Evolutionary conservation across 2,329 filamentous ascomycete species (phyloP).

Genomic region (Paecilomyces sp.): DNA sequence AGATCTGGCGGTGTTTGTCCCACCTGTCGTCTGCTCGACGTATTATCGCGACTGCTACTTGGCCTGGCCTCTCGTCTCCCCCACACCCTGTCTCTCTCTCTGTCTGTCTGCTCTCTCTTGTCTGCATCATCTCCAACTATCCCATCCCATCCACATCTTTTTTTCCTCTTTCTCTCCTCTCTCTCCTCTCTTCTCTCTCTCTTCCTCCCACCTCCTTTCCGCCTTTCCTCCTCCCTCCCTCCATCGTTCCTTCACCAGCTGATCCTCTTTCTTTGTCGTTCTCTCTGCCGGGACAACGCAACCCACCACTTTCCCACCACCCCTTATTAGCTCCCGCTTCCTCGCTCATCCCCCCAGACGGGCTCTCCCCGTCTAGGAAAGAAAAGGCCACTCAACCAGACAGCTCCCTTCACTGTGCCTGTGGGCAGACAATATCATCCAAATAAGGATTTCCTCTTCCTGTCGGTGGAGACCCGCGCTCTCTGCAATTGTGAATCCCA

Average conservation of each 20-base stretch:
- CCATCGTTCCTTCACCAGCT: constrained; percentile 27
- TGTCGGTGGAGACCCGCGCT: constrained; percentile 5
- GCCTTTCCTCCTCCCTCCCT: constrained; percentile 8
- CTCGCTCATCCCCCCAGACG: constrained; percentile 8
- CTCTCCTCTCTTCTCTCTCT: constrained; percentile 18
- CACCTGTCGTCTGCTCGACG: constrained; percentile 1
- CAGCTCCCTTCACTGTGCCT: constrained; percentile 1
- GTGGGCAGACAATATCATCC: too few species aligned
- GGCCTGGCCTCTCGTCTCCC: neutral
- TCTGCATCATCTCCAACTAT: constrained; percentile 12
- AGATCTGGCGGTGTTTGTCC: neutral
- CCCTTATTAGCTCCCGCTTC: constrained; percentile 2
- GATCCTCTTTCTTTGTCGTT: constrained; percentile 38
- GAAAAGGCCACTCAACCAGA: constrained; percentile 5
- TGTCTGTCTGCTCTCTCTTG: constrained; percentile 7
- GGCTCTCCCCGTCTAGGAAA: constrained; percentile 6
- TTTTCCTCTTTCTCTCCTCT: constrained; percentile 10
- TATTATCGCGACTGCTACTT: neutral
- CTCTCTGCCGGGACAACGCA: constrained; percentile 10
- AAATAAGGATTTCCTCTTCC: constrained; percentile 2
- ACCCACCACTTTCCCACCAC: neutral
- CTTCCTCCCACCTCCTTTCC: constrained; percentile 10
- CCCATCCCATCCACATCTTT: constrained; percentile 11
- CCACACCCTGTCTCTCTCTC: constrained; percentile 4
- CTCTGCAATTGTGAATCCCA: neutral